A percentile compares a stretch with the other conserved stretches of the same genome.
phyloP scores from a whole-genome alignment of 331 rosid genomes.

The Saraca asoca region DNA sequence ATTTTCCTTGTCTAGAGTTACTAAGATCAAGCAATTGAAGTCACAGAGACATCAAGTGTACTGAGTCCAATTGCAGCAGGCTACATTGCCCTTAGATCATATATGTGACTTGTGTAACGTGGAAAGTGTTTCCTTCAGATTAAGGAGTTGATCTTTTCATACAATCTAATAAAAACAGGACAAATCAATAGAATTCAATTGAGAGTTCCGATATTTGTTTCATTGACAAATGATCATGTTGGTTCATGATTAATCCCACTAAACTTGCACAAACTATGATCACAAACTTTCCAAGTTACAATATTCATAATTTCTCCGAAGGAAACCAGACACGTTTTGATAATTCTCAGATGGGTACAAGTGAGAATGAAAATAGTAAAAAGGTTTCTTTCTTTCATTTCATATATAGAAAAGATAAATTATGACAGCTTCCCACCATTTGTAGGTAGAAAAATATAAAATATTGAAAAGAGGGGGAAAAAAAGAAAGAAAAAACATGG shows the following conservation, averaged over 20 bases:
- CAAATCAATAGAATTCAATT: background rate
- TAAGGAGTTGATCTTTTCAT: background rate
- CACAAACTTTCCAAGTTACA: conserved; percentile 5
- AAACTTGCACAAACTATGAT: background rate
- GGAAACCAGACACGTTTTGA: background rate
- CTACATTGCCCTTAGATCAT: too few species aligned
- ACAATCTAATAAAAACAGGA: conserved; percentile 2
- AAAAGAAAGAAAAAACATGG: background rate
- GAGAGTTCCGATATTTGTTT: conserved; percentile 12
- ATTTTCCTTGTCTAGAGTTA: too few species aligned
- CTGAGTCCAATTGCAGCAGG: background rate
- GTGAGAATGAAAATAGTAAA: background rate
- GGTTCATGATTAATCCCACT: conserved; percentile 28
- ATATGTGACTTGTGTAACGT: background rate
- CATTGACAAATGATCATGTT: conserved; percentile 27
- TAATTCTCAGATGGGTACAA: background rate
- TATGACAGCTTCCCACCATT: background rate
- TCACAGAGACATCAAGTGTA: background rate
- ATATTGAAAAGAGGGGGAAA: background rate
- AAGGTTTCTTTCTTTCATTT: background rate
- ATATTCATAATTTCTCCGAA: conserved; percentile 23
- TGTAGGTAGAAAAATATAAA: background rate
- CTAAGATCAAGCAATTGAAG: too few species aligned
- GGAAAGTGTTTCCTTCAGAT: background rate
- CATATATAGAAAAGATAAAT: background rate